Evolutionary conservation across 2,329 filamentous ascomycete species (phyloP), one percentile per base, ranked within the genome.

Genomic region (Sclerotinia spermophila): DNA sequence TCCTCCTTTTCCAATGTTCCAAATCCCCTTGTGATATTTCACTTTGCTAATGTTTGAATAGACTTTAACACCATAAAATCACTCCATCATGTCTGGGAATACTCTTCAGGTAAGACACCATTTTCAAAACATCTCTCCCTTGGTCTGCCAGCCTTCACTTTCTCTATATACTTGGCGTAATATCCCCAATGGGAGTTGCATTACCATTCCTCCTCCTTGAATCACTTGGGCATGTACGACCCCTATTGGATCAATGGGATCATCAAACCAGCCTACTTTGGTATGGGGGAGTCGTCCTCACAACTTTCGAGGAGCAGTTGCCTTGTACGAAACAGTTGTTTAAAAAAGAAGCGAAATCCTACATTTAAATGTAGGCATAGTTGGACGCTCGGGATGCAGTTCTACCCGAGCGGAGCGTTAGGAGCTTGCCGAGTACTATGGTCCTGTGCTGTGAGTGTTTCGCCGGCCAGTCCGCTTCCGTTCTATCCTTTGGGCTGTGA

Each of bases 361-460:
- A 51, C 48, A 15, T 51, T 15, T 15, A 27, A 51, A 51, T 3
- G 48, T 51, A 51, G 48, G 48, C n/a, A 51, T n/a, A 44, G 59
- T 61, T 21, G 59, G 59, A 61, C 59, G 38, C n/a, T 30, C 40
- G 38, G 59, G 38, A 40, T 61, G 59, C 21, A n/a, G 15, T 17
- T 44, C 21, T 27, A 61, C 59, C 38, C 38, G 19, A n/a, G 40
- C 27, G 38, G 59, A 44, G 38, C 38, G 59, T 44, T 30, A 61
- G 38, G 59, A 61, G 59, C 59, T 61, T 61, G 38, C 59, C 59
- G 38, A 61, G 59, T 61, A 61, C 59, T 61, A 38, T 61, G 35
- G 35, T 38, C 35, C 38, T 38, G 10, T 44, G 60, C 42, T 62
- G 60, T 15, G 38, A 5, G 48, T 51, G 48, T 51, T 13, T 51